A percentile compares a stretch with the other conserved stretches of the same genome.
Evolutionary conservation across 2,329 filamentous ascomycete species (phyloP).

Genomic region (Calonectria hawksworthii): DNA sequence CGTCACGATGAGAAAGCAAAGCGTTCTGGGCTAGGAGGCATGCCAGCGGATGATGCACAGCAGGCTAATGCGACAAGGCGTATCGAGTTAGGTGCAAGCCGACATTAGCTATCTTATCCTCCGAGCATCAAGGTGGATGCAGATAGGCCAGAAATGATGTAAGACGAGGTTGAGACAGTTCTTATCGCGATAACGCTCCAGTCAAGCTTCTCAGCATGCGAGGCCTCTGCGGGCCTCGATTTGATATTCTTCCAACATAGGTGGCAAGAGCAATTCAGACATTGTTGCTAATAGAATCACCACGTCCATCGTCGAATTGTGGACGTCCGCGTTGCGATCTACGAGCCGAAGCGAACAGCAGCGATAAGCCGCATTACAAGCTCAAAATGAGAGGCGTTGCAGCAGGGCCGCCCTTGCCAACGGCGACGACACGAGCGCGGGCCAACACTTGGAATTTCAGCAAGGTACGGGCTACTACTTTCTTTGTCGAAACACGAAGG

Average conservation of each 20-base stretch:
- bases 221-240: neutral
- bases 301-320: neutral
- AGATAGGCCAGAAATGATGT: neutral
- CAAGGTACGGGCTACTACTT: constrained; percentile 48
- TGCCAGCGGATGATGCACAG: neutral
- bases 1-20: neutral
- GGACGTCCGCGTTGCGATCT: neutral
- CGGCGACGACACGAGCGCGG: constrained; percentile 48
- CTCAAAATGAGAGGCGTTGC: constrained; percentile 51
- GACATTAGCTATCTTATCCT: neutral
- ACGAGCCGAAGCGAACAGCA: neutral
- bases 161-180: constrained; percentile 3
- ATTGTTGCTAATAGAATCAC: neutral
- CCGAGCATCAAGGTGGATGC: neutral
- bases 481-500: constrained; percentile 22
- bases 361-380: constrained; percentile 12
- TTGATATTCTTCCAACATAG: constrained; percentile 1
- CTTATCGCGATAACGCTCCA: constrained; percentile 41
- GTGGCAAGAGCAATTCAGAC: neutral
- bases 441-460: constrained; percentile 59
- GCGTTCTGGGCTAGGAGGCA: neutral
- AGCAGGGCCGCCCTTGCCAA: constrained; percentile 51
- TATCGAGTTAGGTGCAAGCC: neutral
- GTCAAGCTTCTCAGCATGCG: neutral
- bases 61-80: neutral